These are phyloP conservation scores for Malus hybrid DNA, from an alignment of 331 rosid species.

Conservation along the genomic window DNA sequence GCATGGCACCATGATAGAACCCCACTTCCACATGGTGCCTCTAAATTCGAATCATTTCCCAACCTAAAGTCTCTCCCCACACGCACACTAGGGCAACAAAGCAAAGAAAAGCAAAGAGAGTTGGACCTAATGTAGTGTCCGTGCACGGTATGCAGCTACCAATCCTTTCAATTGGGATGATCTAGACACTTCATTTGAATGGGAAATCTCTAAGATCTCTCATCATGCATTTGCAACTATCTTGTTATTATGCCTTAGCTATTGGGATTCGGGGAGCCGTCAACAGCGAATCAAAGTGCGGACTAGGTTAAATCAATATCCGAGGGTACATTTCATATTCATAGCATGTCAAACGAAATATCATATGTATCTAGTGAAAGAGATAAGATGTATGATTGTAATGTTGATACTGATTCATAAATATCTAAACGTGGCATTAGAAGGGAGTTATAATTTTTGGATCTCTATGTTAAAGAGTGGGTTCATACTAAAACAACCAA, in stretches of 20 bases:
- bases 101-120: not conserved
- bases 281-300: too few relatives aligned
- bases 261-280: not conserved
- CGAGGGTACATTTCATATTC: too few relatives aligned
- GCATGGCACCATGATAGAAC: constrained; percentile 33
- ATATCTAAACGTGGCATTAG: not conserved
- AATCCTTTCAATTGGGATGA: constrained; percentile 19
- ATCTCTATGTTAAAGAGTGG: not conserved
- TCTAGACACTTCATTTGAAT: constrained; percentile 31
- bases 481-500: constrained; percentile 25
- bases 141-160: constrained; percentile 23
- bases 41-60: constrained; percentile 37
- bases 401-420: too few relatives aligned
- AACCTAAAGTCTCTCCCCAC: constrained; percentile 39
- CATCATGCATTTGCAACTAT: not conserved
- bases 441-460: not conserved
- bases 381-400: too few relatives aligned
- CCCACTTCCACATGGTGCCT: constrained; percentile 79
- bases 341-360: too few relatives aligned
- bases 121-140: not conserved
- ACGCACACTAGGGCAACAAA: constrained; percentile 36
- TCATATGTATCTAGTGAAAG: too few relatives aligned
- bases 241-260: not conserved
- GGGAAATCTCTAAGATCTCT: constrained; percentile 3
- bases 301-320: too few relatives aligned